These are phyloP conservation scores for Didymellaceae sp. DNA, from an alignment of 2,329 filamentous ascomycete genomes.

Conservation along the genomic window DNA sequence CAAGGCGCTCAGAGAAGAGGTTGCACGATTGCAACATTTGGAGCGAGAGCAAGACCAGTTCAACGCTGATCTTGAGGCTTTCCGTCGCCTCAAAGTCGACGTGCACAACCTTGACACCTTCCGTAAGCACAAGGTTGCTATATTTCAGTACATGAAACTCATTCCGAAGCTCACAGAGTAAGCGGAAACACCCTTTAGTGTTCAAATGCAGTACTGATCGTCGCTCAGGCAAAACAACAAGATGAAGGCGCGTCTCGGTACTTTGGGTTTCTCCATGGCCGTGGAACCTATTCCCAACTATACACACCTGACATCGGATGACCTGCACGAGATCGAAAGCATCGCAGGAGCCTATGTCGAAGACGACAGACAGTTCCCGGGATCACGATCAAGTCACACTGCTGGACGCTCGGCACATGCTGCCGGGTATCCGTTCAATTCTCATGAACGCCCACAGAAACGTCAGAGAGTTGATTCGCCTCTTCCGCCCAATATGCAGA, in stretches of 20 bases:
- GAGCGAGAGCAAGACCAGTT: slow-evolving; percentile 28
- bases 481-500: slow-evolving; percentile 25
- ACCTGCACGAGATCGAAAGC: slow-evolving; percentile 20
- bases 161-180: slow-evolving; percentile 39
- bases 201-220: slow-evolving; percentile 14
- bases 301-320: slow-evolving; percentile 9
- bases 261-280: slow-evolving; percentile 37
- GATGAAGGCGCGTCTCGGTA: slow-evolving; percentile 38
- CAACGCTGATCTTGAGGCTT: slow-evolving; percentile 4
- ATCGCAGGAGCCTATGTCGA: slow-evolving; percentile 2
- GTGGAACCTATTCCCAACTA: slow-evolving; percentile 37
- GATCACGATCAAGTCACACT: slow-evolving; percentile 35
- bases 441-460: slow-evolving; percentile 34
- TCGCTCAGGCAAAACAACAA: slow-evolving; percentile 35
- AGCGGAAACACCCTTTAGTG: neutral
- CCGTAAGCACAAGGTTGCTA: slow-evolving; percentile 30
- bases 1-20: slow-evolving; percentile 19
- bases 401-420: slow-evolving; percentile 30
- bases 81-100: slow-evolving; percentile 23
- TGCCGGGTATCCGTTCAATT: slow-evolving; percentile 18
- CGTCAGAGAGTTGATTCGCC: slow-evolving; percentile 43
- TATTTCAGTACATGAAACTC: slow-evolving; percentile 37
- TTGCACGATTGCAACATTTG: slow-evolving; percentile 26
- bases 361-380: slow-evolving; percentile 5
- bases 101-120: slow-evolving; percentile 30